Evolutionary conservation across 2,329 filamentous ascomycete species (phyloP), one percentile per base, ranked within the genome.

Genomic region (Lachnellula hyalina): DNA sequence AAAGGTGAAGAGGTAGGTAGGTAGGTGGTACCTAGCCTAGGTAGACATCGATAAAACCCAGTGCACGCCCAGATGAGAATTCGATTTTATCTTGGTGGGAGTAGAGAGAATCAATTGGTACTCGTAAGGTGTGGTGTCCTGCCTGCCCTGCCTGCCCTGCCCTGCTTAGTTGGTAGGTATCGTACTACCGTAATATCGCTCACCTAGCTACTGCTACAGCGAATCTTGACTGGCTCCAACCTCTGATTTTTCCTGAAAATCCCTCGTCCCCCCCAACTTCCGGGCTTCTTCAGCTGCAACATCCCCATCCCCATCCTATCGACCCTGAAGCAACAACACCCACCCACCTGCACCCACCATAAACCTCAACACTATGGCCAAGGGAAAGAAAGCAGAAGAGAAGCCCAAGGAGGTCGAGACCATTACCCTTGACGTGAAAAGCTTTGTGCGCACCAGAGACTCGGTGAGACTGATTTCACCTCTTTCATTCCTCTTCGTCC

Each of bases 371-470:
- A 67, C 63, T 50, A 75, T 74, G 73, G 68, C 72, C 55, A 71
- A 71, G 53, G 65, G 70, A 44, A 74, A 74, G 68, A 74, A 74
- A 61, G 41, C 64, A 7, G 72, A 72, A 11, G 65, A 65, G 45
- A 68, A 61, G 47, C 40, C 53, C 47, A 62, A 59, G 44, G 58
- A 61, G 35, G 60, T 57, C 47, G 61, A 60, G 36, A 65, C 65
- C 28, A 32, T 68, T 28, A 57, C 59, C 42, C 82, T 88, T 61
- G 83, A 90, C 58, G 79, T 87, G 54, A 86, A 90, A 55, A 86
- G 89, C 71, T 93, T 93, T 70, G 80, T 89, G 57, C 80, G 86
- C 68, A 90, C 91, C 48, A 83, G 90, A 67, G 90, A 95, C 70
- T 86, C 84, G 70, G 90, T 95, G 85, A 65, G 34, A 34, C 25